Percentiles rank a stretch among this genome's conserved stretches.
Conservation (phyloP, 2,329 filamentous ascomycete genomes). For the Rugonectria rugulosa region DNA sequence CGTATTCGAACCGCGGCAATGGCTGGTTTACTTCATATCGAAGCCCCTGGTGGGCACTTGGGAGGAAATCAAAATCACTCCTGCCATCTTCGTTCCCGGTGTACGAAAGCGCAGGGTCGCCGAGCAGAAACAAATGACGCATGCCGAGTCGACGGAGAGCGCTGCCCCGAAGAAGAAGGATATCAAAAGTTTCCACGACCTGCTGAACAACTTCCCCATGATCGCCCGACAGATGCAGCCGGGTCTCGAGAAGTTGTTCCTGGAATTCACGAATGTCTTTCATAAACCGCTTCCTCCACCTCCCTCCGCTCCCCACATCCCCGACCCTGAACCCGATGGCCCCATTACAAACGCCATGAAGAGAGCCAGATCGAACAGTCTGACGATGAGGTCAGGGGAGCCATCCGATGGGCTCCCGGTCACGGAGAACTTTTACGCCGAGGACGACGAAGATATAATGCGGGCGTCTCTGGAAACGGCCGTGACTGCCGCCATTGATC, state of each 20-base stretch:
- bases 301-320: slow-evolving; percentile 66
- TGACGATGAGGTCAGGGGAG: slow-evolving; percentile 44
- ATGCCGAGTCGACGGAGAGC: slow-evolving; percentile 52
- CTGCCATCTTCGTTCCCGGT: slow-evolving; percentile 66
- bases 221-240: slow-evolving; percentile 96
- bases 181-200: slow-evolving; percentile 87
- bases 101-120: slow-evolving; percentile 48
- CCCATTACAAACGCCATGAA: slow-evolving; percentile 63
- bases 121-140: slow-evolving; percentile 47
- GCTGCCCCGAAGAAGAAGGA: slow-evolving; percentile 76
- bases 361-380: slow-evolving; percentile 61
- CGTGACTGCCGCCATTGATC: slow-evolving; percentile 90
- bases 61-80: slow-evolving; percentile 76
- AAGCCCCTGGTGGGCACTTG: slow-evolving; percentile 84
- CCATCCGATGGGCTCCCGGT: slow-evolving; percentile 52
- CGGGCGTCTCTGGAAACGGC: slow-evolving; percentile 88
- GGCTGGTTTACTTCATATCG: slow-evolving; percentile 97
- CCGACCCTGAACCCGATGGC: slow-evolving; percentile 65
- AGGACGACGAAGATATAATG: slow-evolving; percentile 93
- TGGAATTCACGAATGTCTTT: slow-evolving; percentile 86
- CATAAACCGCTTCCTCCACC: slow-evolving; percentile 84
- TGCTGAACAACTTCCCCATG: slow-evolving; percentile 91
- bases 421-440: slow-evolving; percentile 74
- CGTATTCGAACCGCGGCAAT: slow-evolving; percentile 87
- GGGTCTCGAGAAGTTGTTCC: slow-evolving; percentile 87